Base-by-base conservation (phyloP, 2,329 filamentous ascomycete genomes). In the Verticillium klebahnii region DNA sequence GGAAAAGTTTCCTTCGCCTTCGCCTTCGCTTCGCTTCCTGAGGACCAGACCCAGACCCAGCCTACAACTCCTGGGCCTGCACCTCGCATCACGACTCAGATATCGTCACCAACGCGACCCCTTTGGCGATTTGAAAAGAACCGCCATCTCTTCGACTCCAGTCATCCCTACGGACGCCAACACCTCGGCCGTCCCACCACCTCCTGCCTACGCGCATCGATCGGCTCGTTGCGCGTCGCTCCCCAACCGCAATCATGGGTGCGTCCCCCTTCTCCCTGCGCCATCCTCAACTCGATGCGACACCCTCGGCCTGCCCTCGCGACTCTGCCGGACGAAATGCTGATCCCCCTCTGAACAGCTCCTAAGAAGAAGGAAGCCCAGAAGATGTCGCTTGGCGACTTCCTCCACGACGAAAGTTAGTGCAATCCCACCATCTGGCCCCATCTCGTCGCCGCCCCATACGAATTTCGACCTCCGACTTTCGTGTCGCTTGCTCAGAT, bases 341-440 rank as follows among this genome's bases (percentile, higher is more conserved):
- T 23, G 40, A 50, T 23, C n/a, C 40, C 8, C 3, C 3, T 23
- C 39, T 50, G n/a, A 50, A 64, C 73, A 96, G 93, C 91, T 85
- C 94, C 93, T 69, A 91, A 93, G 78, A 96, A 96, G 83, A 91
- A 92, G 83, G 89, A 96, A 81, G 85, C 87, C 78, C 90, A 96
- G 88, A 99, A 96, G 85, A 94, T 99, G 91, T 92, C 91, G 83
- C 89, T 98, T 75, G 92, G 92, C 84, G 91, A 92, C 80, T 99
- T 99, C 86, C 86, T 99, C 84, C 85, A 85, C 75, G 92, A 97
- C 78, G 86, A 92, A 79, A 89, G 94, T 97, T 85, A 79, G 92
- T 83, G 61, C 60, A 61, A 71, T 57, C 40, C 15, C 32, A 52
- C 25, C 9, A 45, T 58, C 32, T 17, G 9, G 19, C 31, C 39